Conservation (phyloP, 208 protist species). For the Herpetomonas samuelpessoai region DNA sequence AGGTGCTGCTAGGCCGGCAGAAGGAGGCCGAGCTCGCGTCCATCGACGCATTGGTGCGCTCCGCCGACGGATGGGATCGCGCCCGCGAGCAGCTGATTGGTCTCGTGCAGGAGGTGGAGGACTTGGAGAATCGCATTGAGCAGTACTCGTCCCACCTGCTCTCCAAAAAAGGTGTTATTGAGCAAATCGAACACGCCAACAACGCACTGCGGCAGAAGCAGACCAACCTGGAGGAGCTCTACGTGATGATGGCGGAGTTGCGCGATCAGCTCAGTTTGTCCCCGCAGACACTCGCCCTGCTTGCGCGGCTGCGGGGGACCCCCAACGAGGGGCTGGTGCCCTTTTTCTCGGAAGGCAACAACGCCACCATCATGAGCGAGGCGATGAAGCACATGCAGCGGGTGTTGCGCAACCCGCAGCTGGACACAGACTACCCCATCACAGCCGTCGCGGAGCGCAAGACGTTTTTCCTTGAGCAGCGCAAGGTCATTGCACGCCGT, state of each 20-base stretch:
- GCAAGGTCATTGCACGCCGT: constrained; percentile 68
- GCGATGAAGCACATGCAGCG: constrained; percentile 73
- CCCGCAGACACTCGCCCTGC: constrained; percentile 31
- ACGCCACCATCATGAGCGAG: constrained; percentile 49
- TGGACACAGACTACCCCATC: constrained; percentile 79
- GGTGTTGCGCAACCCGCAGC: constrained; percentile 61
- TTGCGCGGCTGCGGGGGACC: constrained; percentile 41
- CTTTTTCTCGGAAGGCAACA: constrained; percentile 72
- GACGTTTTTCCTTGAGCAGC: constrained; percentile 69
- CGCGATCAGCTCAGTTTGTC: constrained; percentile 62
- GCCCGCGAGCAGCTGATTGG: constrained; percentile 53
- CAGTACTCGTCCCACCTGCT: constrained; percentile 72
- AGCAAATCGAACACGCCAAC: constrained; percentile 84
- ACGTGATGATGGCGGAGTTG: constrained; percentile 62
- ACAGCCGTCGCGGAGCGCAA: constrained; percentile 73
- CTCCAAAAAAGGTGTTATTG: constrained; percentile 69
- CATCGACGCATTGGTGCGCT: constrained; percentile 56
- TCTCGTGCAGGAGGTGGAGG: constrained; percentile 67
- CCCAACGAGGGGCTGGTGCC: constrained; percentile 35
- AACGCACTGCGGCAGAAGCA: constrained; percentile 80
- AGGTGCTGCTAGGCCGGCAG: constrained; percentile 58
- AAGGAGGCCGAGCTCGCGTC: constrained; percentile 72
- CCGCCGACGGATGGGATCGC: constrained; percentile 43
- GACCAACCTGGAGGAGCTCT: constrained; percentile 66
- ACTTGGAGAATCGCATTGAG: constrained; percentile 73